Evolutionary conservation across 2,329 filamentous ascomycete genomes (phyloP).

Genomic region (Botryotinia convoluta): DNA sequence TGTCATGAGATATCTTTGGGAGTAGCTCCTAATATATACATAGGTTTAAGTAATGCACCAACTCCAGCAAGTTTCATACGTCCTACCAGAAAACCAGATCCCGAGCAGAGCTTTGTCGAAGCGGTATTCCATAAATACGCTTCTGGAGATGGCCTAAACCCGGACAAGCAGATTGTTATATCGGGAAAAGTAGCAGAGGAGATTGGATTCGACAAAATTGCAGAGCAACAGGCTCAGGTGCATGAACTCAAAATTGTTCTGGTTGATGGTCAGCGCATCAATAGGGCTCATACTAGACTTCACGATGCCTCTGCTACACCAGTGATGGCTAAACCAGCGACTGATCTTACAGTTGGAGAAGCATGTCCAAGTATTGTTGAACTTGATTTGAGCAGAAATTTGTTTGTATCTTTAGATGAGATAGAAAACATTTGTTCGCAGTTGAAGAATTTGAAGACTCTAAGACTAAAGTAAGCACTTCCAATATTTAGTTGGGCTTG

Average conservation of each 20-base stretch:
- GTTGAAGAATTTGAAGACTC: slow-evolving; percentile 60
- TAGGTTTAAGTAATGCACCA: slow-evolving; percentile 58
- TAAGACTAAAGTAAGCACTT: slow-evolving; percentile 68
- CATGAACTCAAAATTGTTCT: slow-evolving; percentile 77
- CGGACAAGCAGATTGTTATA: slow-evolving; percentile 58
- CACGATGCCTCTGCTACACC: not conserved
- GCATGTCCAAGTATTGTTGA: slow-evolving; percentile 69
- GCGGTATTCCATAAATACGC: slow-evolving; percentile 85
- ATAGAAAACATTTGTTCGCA: slow-evolving; percentile 69
- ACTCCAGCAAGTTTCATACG: slow-evolving; percentile 86
- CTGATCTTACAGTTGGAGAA: slow-evolving; percentile 42
- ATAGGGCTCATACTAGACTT: slow-evolving; percentile 37
- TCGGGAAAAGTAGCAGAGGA: slow-evolving; percentile 87
- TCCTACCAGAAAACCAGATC: slow-evolving; percentile 67
- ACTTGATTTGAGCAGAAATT: slow-evolving; percentile 80
- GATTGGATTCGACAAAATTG: slow-evolving; percentile 92
- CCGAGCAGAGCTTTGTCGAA: slow-evolving; percentile 69
- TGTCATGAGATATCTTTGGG: not conserved
- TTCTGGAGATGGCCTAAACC: slow-evolving; percentile 46
- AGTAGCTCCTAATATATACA: slow-evolving; percentile 19
- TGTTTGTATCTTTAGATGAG: slow-evolving; percentile 66
- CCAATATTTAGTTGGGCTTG: not conserved
- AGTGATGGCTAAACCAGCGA: not conserved
- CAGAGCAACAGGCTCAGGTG: slow-evolving; percentile 72
- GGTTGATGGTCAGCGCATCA: slow-evolving; percentile 72